phyloP scores from a whole-genome alignment of 495 filamentous ascomycete genomes.

The Hypoxylon lienhwacheense region DNA sequence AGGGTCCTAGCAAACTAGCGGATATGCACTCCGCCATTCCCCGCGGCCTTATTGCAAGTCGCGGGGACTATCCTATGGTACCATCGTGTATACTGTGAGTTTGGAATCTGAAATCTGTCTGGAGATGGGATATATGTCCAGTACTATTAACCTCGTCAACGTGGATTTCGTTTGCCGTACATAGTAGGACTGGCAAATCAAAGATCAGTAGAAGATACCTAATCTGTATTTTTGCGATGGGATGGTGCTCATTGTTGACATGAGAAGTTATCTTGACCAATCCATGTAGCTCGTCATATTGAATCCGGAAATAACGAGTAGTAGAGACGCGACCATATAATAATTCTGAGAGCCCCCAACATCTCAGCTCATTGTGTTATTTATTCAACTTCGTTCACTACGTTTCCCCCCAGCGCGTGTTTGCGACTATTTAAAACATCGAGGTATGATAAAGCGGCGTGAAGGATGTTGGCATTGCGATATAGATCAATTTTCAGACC shows the following conservation, averaged over 20 bases:
- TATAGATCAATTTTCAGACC: no score
- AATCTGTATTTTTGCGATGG: background rate
- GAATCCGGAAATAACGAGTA: constrained; percentile 4
- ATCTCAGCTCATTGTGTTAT: no score
- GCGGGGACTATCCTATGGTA: constrained; percentile 12
- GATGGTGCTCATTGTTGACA: background rate
- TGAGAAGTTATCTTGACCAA: background rate
- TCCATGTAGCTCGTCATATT: background rate
- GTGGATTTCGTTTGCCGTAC: background rate
- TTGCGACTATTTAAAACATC: no score
- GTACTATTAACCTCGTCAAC: background rate
- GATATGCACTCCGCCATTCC: constrained; percentile 34
- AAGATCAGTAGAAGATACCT: background rate
- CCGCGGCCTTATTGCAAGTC: constrained; percentile 29
- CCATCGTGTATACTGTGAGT: constrained; percentile 21
- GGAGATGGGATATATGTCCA: background rate
- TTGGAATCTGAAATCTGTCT: constrained; percentile 9
- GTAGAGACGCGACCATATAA: no score
- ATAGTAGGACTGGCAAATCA: background rate
- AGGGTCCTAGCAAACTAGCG: constrained; percentile 23
- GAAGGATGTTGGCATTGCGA: no score
- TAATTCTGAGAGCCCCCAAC: no score
- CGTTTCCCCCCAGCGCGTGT: no score
- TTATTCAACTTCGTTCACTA: no score
- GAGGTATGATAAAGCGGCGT: no score